Percentiles rank a stretch among this genome's conserved stretches.
Evolutionary conservation across 768 basidiomycete genomes (phyloP).

Genomic region (Postia placenta): DNA sequence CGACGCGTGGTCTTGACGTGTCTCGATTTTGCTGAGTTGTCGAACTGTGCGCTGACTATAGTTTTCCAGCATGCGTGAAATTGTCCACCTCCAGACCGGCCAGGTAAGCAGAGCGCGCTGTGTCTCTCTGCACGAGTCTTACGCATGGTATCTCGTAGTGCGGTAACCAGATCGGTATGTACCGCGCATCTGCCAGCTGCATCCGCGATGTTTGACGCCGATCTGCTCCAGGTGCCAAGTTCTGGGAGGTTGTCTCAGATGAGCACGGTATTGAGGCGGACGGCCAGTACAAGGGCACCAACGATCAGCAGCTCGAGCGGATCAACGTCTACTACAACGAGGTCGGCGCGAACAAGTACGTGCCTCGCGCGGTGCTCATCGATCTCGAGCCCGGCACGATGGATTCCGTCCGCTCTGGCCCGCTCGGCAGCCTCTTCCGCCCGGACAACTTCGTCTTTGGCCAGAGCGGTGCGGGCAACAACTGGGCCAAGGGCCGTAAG

Average conservation of each 20-base stretch:
- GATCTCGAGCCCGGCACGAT: constrained; percentile 98
- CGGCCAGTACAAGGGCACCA: constrained; percentile 89
- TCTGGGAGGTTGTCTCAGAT: constrained; percentile 98
- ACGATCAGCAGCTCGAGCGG: constrained; percentile 94
- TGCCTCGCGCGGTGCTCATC: constrained; percentile 94
- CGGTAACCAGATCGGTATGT: constrained; percentile 97
- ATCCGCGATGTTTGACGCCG: not conserved
- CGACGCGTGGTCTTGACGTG: constrained; percentile 16
- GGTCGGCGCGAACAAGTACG: constrained; percentile 92
- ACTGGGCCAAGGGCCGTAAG: constrained; percentile 99
- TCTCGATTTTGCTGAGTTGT: constrained; percentile 3
- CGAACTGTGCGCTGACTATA: constrained; percentile 10
- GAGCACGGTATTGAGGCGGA: constrained; percentile 95
- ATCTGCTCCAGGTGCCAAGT: constrained; percentile 69
- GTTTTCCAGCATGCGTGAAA: constrained; percentile 86
- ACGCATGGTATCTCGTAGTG: constrained; percentile 46
- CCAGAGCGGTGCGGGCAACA: constrained; percentile 98
- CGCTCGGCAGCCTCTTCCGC: constrained; percentile 88
- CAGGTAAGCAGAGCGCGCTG: constrained; percentile 52
- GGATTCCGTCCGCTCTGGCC: constrained; percentile 88
- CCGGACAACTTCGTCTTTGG: constrained; percentile 99
- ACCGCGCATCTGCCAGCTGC: constrained; percentile 9
- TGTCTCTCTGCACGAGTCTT: constrained; percentile 8
- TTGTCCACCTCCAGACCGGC: constrained; percentile 99
- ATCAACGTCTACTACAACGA: constrained; percentile 99